Conservation (phyloP, 1,139 yeast species). For the Blastobotrys petasosporus region DNA sequence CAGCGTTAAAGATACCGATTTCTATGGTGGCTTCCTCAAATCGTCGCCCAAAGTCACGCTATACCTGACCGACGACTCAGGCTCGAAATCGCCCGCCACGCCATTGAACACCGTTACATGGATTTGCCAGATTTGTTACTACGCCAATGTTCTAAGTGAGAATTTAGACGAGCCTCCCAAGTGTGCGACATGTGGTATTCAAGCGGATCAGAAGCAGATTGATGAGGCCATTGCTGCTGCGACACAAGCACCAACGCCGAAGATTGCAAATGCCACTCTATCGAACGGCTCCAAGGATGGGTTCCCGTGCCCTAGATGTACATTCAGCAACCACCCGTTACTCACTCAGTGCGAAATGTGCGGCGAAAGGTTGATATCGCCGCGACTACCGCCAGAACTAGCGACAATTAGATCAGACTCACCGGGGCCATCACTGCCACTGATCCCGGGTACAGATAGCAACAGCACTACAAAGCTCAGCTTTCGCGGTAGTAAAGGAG, state of each 20-base stretch:
- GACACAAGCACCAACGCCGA: conserved; percentile 7
- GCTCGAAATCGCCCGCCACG: conserved; percentile 8
- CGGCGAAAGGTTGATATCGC: conserved; percentile 51
- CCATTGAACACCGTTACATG: conserved; percentile 40
- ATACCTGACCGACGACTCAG: conserved; percentile 24
- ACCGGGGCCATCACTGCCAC: conserved; percentile 22
- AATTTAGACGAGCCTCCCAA: conserved; percentile 41
- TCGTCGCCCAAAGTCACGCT: conserved; percentile 71
- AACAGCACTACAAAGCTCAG: conserved; percentile 28
- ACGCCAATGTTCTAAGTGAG: conserved; percentile 48
- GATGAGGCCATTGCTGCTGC: conserved; percentile 24
- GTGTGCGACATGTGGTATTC: conserved; percentile 77
- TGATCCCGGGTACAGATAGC: conserved; percentile 17
- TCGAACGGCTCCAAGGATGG: conserved; percentile 27
- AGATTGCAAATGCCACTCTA: not conserved
- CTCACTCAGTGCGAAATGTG: conserved; percentile 80
- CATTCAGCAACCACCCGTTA: conserved; percentile 79
- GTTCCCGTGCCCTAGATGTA: conserved; percentile 69
- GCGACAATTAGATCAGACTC: conserved; percentile 21
- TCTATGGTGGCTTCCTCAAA: conserved; percentile 56
- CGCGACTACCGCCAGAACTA: conserved; percentile 28
- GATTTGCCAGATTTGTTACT: conserved; percentile 83
- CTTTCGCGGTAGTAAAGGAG: conserved; percentile 31
- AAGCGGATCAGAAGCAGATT: conserved; percentile 37
- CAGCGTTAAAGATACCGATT: conserved; percentile 42